Base-by-base conservation (phyloP, 1,284 basidiomycete species). In the Boletus smithii region DNA sequence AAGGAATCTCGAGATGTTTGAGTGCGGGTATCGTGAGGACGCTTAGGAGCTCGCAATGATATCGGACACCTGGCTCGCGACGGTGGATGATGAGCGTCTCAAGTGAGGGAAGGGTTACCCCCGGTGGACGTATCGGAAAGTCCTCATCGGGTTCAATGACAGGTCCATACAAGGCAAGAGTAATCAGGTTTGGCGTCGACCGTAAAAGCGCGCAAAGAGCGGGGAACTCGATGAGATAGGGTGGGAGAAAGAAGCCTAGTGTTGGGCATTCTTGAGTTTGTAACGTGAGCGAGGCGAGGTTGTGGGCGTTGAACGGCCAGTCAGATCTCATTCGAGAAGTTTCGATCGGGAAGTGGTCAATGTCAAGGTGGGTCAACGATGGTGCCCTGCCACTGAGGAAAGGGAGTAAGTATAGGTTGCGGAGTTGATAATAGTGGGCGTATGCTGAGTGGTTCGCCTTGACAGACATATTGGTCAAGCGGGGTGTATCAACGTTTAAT, bases 301-400 rank as follows among this genome's bases (percentile, higher is more conserved):
- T 49, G 11, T 27, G 30, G 32, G 38, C 31, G 9, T 48, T 14
- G 10, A 60, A 58, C 9, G 40, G 42, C 50, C 46, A 49, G 30
- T 38, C 22, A 9, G 27, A 38, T 26, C 44, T 35, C 38, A 20
- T 31, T 13, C 36, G 26, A 14, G 41, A 27, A 0, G 50, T 54
- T 45, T 59, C 46, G 10, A 59, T 61, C 2, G 53, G 58, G 11
- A 60, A 49, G 47, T 60, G 54, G 29, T 46, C 24, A 2, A 61
- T 36, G 9, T 54, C 57, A 5, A 63, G 48, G 18, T 47, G 35
- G 16, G 49, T 49, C 47, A 57, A 24, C 3, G 23, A 46, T 8
- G 53, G 54, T 4, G 50, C 51, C 4, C 30, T 23, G 0, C 56
- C 53, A 17, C 14, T 9, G 6, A 63, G 43, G 38, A 59, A 59